Conservation (phyloP, 768 basidiomycete genomes). For the Lactifluus echinatus region DNA sequence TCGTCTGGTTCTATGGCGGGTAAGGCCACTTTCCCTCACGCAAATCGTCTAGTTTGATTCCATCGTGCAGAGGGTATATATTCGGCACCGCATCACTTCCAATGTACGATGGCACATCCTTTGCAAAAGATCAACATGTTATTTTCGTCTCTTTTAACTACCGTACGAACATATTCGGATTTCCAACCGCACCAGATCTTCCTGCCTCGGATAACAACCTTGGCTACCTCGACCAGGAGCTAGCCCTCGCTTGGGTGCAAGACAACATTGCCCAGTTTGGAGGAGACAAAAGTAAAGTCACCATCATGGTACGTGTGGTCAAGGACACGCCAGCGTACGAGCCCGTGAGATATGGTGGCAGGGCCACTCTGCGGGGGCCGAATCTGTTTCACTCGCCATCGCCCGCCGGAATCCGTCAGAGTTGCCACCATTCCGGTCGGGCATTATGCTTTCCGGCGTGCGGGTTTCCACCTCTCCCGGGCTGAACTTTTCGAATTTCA, state of each 20-base stretch:
- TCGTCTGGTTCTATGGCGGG: slow-evolving; percentile 16
- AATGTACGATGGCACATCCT: slow-evolving; percentile 8
- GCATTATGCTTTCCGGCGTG: slow-evolving; percentile 4
- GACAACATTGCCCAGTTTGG: slow-evolving; percentile 52
- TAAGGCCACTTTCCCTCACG: background rate
- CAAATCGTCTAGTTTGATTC: background rate
- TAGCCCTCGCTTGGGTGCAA: slow-evolving; percentile 48
- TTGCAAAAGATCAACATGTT: slow-evolving; percentile 12
- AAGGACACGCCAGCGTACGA: no score
- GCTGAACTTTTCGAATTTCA: slow-evolving; percentile 1
- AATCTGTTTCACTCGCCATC: slow-evolving; percentile 1
- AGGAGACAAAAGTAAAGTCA: slow-evolving; percentile 42
- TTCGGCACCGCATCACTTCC: slow-evolving; percentile 4
- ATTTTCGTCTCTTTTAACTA: slow-evolving; percentile 12
- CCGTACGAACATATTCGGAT: slow-evolving; percentile 12
- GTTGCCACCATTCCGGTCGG: slow-evolving; percentile 4
- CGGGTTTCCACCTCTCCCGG: background rate
- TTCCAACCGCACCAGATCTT: slow-evolving; percentile 7
- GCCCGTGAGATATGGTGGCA: background rate
- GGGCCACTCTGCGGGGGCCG: slow-evolving; percentile 8
- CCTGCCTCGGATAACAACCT: background rate
- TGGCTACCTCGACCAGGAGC: slow-evolving; percentile 14
- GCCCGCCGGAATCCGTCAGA: background rate
- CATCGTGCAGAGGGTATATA: background rate
- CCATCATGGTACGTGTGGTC: slow-evolving; percentile 23